phyloP scores from a whole-genome alignment of 2,329 filamentous ascomycete genomes.

The Fusarium sp. region DNA sequence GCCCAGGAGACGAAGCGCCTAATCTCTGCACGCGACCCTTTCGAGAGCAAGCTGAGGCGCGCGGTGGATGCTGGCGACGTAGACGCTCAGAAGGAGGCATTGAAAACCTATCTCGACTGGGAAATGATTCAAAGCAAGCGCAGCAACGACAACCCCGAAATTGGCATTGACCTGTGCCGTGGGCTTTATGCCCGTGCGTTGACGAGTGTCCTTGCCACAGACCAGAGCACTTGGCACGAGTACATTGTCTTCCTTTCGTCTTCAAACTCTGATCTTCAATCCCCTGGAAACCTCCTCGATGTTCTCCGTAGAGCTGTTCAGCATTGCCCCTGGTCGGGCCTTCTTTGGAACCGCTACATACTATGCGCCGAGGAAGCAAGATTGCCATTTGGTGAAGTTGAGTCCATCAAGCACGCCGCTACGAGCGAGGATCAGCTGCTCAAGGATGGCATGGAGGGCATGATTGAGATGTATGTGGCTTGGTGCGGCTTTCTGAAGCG shows the following conservation, averaged over 20 bases:
- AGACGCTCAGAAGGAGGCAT: constrained; percentile 61
- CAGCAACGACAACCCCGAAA: constrained; percentile 58
- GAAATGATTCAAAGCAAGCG: constrained; percentile 72
- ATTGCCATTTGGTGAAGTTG: constrained; percentile 81
- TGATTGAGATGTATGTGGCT: constrained; percentile 89
- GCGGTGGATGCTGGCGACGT: constrained; percentile 67
- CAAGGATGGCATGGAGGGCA: constrained; percentile 84
- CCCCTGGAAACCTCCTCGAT: constrained; percentile 66
- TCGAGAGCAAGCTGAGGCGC: constrained; percentile 73
- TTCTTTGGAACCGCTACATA: constrained; percentile 90
- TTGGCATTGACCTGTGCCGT: constrained; percentile 63
- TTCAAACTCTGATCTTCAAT: constrained; percentile 50
- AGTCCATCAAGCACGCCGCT: constrained; percentile 90
- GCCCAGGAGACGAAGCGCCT: constrained; percentile 74
- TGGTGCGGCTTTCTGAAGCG: constrained; percentile 96
- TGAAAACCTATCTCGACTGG: constrained; percentile 84
- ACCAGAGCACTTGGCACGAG: constrained; percentile 84
- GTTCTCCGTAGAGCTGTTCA: constrained; percentile 84
- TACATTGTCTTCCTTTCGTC: constrained; percentile 79
- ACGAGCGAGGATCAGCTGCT: constrained; percentile 88
- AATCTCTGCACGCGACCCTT: constrained; percentile 68
- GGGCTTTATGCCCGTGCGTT: constrained; percentile 85
- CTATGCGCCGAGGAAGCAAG: constrained; percentile 83
- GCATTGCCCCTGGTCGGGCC: constrained; percentile 93
- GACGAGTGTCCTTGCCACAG: constrained; percentile 73